Base-by-base conservation (phyloP, 140 eudicot species). In the Senecio squalidus region DNA sequence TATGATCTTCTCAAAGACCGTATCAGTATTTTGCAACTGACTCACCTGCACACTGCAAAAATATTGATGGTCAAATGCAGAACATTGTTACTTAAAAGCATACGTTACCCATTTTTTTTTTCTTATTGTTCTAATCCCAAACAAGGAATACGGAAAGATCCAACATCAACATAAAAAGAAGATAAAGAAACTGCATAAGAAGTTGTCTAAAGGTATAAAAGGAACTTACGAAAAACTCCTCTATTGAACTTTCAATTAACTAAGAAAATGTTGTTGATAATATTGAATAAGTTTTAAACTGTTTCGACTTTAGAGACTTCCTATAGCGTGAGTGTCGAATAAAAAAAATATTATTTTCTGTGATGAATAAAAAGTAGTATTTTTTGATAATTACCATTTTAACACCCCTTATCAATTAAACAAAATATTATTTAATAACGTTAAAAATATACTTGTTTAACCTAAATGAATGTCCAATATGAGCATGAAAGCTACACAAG, bases 21-120 rank as follows among this genome's bases (percentile, higher is more conserved):
- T 55, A 44, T 87, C 96, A 13, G 95, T 93, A 26, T 84, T 87
- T 69, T 75, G 92, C 78, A 92, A 75, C 65, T 87, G 73, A 82
- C 77, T 79, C 74, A 92, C 96, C 86, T 92, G 98, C 78, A 84
- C 98, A 70, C 98, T 91, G 66, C 29, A 77, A 30, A 13, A 68
- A 70, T 34, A 48, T n/a, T 31, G 24, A 40, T 64, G n/a, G 49
- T 66, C 40, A 72, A 15, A 38, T 36, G 28, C 47, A 41, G 11
- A 14, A 39, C 4, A 1, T 38, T 1, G 7, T 13, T 22, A 9
- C 34, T 26, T 47, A 7, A 20, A 36, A 48, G 17, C 60, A 68
- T 25, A 43, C 28, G n/a, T 6, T 26, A 18, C 23, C 16, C 14
- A 41, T 15, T 27, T 18, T 28, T 45, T 21, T 39, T 5, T n/a